phyloP scores from a whole-genome alignment of 768 basidiomycete species.

The Trametes cinnabarina region DNA sequence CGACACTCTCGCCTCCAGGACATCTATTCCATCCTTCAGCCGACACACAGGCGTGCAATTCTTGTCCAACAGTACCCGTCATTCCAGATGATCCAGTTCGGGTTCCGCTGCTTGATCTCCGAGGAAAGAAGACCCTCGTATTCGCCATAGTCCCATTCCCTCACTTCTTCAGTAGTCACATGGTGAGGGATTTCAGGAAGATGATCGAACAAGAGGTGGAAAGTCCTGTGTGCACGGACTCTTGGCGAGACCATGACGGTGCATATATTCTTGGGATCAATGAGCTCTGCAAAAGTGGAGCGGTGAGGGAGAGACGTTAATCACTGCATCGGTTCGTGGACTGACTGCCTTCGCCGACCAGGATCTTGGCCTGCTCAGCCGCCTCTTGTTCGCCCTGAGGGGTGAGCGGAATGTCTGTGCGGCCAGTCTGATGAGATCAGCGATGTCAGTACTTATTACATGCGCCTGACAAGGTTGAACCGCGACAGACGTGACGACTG shows the following conservation, averaged over 20 bases:
- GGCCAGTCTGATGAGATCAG: slow-evolving; percentile 63
- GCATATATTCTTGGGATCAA: slow-evolving; percentile 78
- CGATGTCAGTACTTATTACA: slow-evolving; percentile 4
- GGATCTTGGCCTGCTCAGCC: slow-evolving; percentile 53
- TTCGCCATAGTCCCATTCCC: slow-evolving; percentile 91
- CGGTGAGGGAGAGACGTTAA: background rate
- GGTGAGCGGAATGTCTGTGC: slow-evolving; percentile 86
- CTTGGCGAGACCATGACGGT: slow-evolving; percentile 85
- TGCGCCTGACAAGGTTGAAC: slow-evolving; percentile 5
- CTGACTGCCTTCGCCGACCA: slow-evolving; percentile 81
- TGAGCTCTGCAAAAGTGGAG: slow-evolving; percentile 46
- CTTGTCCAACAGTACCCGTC: slow-evolving; percentile 57
- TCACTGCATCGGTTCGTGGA: slow-evolving; percentile 16
- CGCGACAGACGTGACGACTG: slow-evolving; percentile 59
- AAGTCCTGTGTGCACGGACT: slow-evolving; percentile 79
- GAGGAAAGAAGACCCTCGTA: slow-evolving; percentile 81
- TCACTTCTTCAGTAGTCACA: slow-evolving; percentile 59
- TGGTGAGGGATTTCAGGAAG: slow-evolving; percentile 48
- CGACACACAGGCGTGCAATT: background rate
- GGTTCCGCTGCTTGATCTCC: slow-evolving; percentile 67
- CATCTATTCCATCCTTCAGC: slow-evolving; percentile 47
- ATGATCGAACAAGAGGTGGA: slow-evolving; percentile 71
- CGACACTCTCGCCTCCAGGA: slow-evolving; percentile 81
- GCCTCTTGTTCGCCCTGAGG: slow-evolving; percentile 70
- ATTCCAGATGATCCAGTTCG: slow-evolving; percentile 79